Conservation (phyloP, 192 early-diverging fungal species). For the Coemansia sp. region DNA sequence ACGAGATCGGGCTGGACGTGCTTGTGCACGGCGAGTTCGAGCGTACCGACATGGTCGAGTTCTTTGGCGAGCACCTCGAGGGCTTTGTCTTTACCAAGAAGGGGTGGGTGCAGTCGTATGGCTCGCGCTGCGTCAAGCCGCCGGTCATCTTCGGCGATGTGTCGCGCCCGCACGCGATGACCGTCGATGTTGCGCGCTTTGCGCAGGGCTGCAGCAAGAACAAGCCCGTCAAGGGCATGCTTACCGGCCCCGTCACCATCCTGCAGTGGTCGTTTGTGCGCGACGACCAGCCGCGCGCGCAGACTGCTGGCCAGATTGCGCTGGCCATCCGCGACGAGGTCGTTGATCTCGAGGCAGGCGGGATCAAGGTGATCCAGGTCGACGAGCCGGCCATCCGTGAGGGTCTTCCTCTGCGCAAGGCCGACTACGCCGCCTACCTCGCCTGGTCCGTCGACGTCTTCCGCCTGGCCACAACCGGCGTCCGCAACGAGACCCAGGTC, state of each 20-base stretch:
- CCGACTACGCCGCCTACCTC: conserved; percentile 89
- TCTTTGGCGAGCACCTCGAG: conserved; percentile 93
- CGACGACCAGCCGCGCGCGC: conserved; percentile 88
- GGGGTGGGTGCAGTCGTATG: conserved; percentile 98
- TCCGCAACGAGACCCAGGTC: conserved; percentile 88
- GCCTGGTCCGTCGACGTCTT: conserved; percentile 95
- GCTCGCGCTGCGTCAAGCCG: conserved; percentile 95
- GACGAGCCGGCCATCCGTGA: conserved; percentile 99
- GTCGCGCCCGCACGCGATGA: conserved; percentile 88
- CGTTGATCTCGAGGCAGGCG: conserved; percentile 87
- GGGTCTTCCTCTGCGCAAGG: conserved; percentile 88
- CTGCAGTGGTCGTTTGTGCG: conserved; percentile 99
- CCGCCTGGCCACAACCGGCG: conserved; percentile 86
- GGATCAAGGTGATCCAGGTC: conserved; percentile 93
- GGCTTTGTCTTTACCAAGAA: conserved; percentile 95
- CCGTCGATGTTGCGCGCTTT: conserved; percentile 80
- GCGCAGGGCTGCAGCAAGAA: conserved; percentile 82
- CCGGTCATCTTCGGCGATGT: conserved; percentile 99
- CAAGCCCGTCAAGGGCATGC: conserved; percentile 98
- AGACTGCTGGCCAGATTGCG: conserved; percentile 87
- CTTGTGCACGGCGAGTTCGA: conserved; percentile 98
- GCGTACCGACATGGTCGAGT: conserved; percentile 95
- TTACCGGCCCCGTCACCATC: conserved; percentile 97
- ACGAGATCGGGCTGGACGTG: conserved; percentile 88
- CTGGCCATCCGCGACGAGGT: conserved; percentile 98